These are phyloP conservation scores for Pyrus hybrid DNA, from an alignment of 331 rosid species.

Conservation along the genomic window DNA sequence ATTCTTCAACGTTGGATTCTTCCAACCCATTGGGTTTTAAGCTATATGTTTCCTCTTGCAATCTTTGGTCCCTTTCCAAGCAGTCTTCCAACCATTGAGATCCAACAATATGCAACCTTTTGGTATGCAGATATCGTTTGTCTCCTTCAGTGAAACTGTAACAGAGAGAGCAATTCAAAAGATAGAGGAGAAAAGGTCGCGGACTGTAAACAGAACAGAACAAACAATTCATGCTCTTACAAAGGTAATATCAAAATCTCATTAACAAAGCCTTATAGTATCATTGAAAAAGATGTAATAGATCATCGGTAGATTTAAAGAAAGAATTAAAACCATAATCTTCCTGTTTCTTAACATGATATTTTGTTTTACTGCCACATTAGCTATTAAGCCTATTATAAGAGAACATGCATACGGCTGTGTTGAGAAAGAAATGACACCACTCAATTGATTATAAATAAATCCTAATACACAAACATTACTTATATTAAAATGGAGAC, in stretches of 20 bases:
- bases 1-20: conserved; percentile 33
- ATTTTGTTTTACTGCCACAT: background rate
- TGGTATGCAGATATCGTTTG: conserved; percentile 35
- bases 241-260: background rate
- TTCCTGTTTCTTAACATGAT: background rate
- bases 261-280: background rate
- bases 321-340: background rate
- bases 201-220: background rate
- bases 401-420: background rate
- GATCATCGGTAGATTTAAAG: background rate
- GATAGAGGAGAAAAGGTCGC: background rate
- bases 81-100: conserved; percentile 86
- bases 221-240: background rate
- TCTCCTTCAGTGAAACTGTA: conserved; percentile 51
- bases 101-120: conserved; percentile 52
- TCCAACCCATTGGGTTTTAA: conserved; percentile 47
- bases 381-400: background rate
- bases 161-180: background rate
- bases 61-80: conserved; percentile 38
- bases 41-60: conserved; percentile 70
- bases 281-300: background rate
- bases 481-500: background rate
- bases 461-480: background rate
- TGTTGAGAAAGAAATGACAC: background rate
- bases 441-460: background rate